Evolutionary conservation across 768 basidiomycete genomes (phyloP).

Genomic region (Rickenella mellea): DNA sequence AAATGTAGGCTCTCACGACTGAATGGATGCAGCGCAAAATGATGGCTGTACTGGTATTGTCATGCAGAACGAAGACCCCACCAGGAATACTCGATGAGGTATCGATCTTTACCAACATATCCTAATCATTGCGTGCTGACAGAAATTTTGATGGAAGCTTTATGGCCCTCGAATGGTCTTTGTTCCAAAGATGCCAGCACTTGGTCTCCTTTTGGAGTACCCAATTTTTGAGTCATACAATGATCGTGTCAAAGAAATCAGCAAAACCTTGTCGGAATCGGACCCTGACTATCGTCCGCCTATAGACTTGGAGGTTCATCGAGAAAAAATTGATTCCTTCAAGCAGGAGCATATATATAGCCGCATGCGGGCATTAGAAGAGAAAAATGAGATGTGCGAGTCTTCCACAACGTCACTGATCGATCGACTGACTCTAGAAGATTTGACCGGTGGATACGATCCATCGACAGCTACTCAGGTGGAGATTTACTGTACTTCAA

Average conservation of each 20-base stretch:
- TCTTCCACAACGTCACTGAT: background rate
- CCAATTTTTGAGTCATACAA: conserved; percentile 79
- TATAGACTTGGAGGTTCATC: conserved; percentile 63
- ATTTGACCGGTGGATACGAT: conserved; percentile 79
- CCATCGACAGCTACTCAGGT: conserved; percentile 67
- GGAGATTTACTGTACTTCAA: conserved; percentile 75
- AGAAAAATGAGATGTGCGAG: conserved; percentile 62
- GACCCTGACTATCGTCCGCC: conserved; percentile 58
- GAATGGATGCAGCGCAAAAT: conserved; percentile 74
- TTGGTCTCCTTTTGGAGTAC: conserved; percentile 86
- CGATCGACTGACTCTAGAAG: conserved; percentile 25
- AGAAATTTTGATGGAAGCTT: conserved; percentile 38
- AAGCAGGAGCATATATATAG: conserved; percentile 82
- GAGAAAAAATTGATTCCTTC: conserved; percentile 67
- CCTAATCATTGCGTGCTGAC: background rate
- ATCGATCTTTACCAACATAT: background rate
- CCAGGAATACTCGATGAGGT: conserved; percentile 68
- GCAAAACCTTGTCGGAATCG: conserved; percentile 35
- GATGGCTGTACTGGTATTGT: conserved; percentile 80
- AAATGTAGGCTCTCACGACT: conserved; percentile 1
- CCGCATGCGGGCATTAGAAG: conserved; percentile 79
- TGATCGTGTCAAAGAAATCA: conserved; percentile 35
- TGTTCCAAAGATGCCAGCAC: conserved; percentile 91
- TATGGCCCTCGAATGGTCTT: conserved; percentile 72
- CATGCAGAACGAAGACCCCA: conserved; percentile 69